phyloP scores from a whole-genome alignment of 176 grass and related monocot genomes.

The Cenchrus purpureus region DNA sequence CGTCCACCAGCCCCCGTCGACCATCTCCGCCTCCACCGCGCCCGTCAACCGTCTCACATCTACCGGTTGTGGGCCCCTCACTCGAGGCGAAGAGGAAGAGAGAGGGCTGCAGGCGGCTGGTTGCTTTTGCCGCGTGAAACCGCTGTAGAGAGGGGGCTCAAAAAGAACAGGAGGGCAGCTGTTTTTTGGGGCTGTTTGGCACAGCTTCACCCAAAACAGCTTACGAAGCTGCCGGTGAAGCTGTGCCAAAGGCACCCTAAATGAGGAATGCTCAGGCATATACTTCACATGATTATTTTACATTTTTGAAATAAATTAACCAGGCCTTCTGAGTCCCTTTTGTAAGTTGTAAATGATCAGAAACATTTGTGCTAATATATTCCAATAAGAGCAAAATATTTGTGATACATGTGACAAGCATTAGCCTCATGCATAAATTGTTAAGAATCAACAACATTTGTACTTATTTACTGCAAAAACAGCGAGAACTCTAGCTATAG shows the following conservation, averaged over 20 bases:
- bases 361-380: background rate
- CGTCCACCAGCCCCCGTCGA: too few relatives aligned
- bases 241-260: background rate
- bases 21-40: too few relatives aligned
- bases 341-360: constrained; percentile 11
- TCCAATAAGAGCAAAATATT: constrained; percentile 6
- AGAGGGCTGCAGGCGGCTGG: too few relatives aligned
- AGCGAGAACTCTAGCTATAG: background rate
- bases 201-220: too few relatives aligned
- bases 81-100: too few relatives aligned
- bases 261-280: background rate
- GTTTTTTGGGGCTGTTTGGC: too few relatives aligned
- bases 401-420: background rate
- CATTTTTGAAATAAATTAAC: constrained; percentile 1
- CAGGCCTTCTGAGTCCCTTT: background rate
- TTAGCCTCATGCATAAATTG: background rate
- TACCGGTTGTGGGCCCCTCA: too few relatives aligned
- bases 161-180: too few relatives aligned
- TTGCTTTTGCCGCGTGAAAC: too few relatives aligned
- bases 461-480: constrained; percentile 5
- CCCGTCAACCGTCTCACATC: too few relatives aligned
- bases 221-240: too few relatives aligned
- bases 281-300: background rate
- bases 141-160: too few relatives aligned
- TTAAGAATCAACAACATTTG: constrained; percentile 8